Percentiles rank a stretch among this genome's conserved stretches.
Evolutionary conservation across 2,329 filamentous ascomycete species (phyloP).

Genomic region (Aspergillus carbonarius): DNA sequence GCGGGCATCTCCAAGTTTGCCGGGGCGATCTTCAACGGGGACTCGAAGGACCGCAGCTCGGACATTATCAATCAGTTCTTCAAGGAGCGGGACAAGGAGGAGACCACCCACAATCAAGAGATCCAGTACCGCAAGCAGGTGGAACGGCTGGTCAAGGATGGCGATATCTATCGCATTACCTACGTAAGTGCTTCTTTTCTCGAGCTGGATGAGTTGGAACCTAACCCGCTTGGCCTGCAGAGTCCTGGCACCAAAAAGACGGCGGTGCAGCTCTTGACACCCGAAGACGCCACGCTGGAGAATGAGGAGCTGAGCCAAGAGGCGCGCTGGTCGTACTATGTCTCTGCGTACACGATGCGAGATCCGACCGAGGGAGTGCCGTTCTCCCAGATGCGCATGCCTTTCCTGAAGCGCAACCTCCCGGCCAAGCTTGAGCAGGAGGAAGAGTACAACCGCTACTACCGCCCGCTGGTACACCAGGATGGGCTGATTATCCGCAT

Average conservation of each 20-base stretch:
- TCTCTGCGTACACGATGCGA: conserved; percentile 83
- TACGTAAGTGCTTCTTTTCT: conserved; percentile 66
- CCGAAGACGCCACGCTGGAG: conserved; percentile 77
- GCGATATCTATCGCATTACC: conserved; percentile 83
- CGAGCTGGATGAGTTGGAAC: neutral
- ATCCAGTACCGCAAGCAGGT: conserved; percentile 88
- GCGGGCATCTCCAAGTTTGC: conserved; percentile 77
- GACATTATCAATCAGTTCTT: conserved; percentile 88
- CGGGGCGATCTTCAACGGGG: conserved; percentile 76
- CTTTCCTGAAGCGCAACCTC: conserved; percentile 70
- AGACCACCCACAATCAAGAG: conserved; percentile 86
- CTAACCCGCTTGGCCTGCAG: conserved; percentile 42
- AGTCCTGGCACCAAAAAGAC: conserved; percentile 68
- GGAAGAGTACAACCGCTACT: conserved; percentile 59
- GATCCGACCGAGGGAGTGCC: conserved; percentile 82
- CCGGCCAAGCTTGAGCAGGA: conserved; percentile 62
- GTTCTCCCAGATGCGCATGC: conserved; percentile 63
- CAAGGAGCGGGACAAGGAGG: conserved; percentile 74
- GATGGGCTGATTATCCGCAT: conserved; percentile 72
- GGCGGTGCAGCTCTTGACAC: conserved; percentile 79
- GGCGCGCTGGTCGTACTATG: conserved; percentile 87
- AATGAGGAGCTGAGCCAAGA: conserved; percentile 65
- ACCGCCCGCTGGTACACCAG: conserved; percentile 56
- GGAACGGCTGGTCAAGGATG: conserved; percentile 89
- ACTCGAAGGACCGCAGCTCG: conserved; percentile 88